Percentiles rank a stretch among this genome's conserved stretches.
Conservation (phyloP, 768 basidiomycete genomes). For the Serendipita sp. region DNA sequence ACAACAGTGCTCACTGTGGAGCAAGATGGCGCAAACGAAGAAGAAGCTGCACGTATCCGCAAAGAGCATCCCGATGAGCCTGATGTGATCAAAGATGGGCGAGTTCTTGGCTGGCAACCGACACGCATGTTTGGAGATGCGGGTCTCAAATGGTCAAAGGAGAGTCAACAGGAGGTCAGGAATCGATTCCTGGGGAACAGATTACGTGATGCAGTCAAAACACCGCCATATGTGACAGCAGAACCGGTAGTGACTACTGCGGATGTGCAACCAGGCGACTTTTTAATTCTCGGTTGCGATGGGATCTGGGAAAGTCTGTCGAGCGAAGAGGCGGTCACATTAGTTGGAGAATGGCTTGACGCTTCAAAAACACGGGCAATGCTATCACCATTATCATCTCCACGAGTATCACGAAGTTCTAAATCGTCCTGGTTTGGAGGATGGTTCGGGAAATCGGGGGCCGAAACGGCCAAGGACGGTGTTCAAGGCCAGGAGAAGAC, state of each 20-base stretch:
- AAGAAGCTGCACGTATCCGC: constrained; percentile 48
- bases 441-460: constrained; percentile 12
- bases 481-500: constrained; percentile 18
- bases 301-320: constrained; percentile 41
- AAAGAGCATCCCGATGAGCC: constrained; percentile 49
- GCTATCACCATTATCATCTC: not conserved
- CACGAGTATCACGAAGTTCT: constrained; percentile 6
- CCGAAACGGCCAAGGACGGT: constrained; percentile 21
- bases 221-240: constrained; percentile 38
- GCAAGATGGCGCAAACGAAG: constrained; percentile 56
- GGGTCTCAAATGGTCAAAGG: constrained; percentile 27
- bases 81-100: constrained; percentile 46
- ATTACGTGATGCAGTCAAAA: constrained; percentile 22
- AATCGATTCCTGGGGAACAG: constrained; percentile 22
- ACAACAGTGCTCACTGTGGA: constrained; percentile 38
- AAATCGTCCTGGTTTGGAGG: constrained; percentile 3
- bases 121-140: constrained; percentile 32
- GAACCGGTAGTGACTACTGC: constrained; percentile 33
- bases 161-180: constrained; percentile 24
- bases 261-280: constrained; percentile 31
- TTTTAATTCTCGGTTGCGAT: constrained; percentile 37
- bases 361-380: constrained; percentile 12
- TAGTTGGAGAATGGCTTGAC: constrained; percentile 35
- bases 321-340: constrained; percentile 38
- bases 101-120: constrained; percentile 44